Evolutionary conservation across 768 basidiomycete species (phyloP).

Genomic region (Tephrocybe sp.): DNA sequence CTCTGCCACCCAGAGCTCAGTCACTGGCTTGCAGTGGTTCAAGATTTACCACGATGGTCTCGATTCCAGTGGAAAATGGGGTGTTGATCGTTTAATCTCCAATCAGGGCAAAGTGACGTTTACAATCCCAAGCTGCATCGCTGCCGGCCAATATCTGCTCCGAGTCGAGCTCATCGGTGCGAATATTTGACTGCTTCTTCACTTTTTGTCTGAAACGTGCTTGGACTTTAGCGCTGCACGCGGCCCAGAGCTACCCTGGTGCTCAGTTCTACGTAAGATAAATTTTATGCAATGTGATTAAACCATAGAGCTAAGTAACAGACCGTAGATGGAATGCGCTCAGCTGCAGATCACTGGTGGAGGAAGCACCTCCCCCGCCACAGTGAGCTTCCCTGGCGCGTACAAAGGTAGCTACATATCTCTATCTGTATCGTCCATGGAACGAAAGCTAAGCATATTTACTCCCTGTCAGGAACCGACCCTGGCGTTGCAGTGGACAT

Average conservation of each 20-base stretch:
- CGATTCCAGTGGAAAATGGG: constrained; percentile 38
- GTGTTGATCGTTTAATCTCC: constrained; percentile 41
- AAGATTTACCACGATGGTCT: constrained; percentile 49
- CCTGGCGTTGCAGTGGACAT: constrained; percentile 45
- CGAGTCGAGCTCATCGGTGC: constrained; percentile 50
- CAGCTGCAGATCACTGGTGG: constrained; percentile 45
- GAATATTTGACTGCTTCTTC: constrained; percentile 1
- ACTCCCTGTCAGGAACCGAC: constrained; percentile 30
- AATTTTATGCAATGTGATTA: constrained; percentile 4
- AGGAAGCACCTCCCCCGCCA: constrained; percentile 39
- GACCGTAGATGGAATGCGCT: constrained; percentile 42
- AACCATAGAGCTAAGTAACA: neutral
- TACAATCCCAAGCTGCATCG: constrained; percentile 42
- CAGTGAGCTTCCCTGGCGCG: constrained; percentile 47
- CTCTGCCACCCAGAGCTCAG: constrained; percentile 39
- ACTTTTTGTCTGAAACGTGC: neutral
- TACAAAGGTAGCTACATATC: constrained; percentile 30
- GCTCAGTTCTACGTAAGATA: constrained; percentile 52
- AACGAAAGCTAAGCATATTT: neutral
- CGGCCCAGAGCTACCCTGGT: constrained; percentile 43
- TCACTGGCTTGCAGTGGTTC: constrained; percentile 52
- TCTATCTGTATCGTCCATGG: neutral
- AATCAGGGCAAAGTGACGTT: constrained; percentile 50
- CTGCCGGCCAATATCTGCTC: constrained; percentile 45
- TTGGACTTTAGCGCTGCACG: constrained; percentile 38